Base-by-base conservation (phyloP, 768 basidiomycete genomes). In the Mycena albidolilacea region DNA sequence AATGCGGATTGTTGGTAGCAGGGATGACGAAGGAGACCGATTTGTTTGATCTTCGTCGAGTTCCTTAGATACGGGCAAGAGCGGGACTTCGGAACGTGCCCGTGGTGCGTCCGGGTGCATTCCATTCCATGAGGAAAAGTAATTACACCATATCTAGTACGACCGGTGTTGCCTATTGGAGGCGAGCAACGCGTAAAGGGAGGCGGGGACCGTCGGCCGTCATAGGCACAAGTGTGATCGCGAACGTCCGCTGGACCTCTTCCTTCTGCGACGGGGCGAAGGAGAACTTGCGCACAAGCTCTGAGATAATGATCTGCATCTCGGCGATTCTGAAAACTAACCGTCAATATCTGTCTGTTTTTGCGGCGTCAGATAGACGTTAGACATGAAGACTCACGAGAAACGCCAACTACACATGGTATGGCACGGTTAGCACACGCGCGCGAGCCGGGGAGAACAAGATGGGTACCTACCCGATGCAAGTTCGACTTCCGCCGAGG, bases 221-320 rank as follows among this genome's bases (percentile, higher is more conserved):
- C 73, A 74, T 74, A 21, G 73, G 73, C n/a, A 74, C 73, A 17
- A 74, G 69, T 11, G 73, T 74, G 59, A 74, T 74, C n/a, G 73
- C 73, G 41, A 74, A 70, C 2, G 73, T 74, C n/a, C 59, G 73
- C 23, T 61, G 63, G 15, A 74, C 39, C 17, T 17, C 67, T 5
- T 23, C 52, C 8, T 48, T 61, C 23, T 69, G 64, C 30, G 68
- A 59, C 3, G 70, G 68, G 8, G 64, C 55, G 38, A 74, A 70
- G 8, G 73, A 52, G 30, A 74, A 74, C 44, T 74, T 74, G 59
- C 73, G 69, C 52, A 74, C 69, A 10, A 74, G 64, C 54, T 74
- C 73, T 2, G 69, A 70, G 8, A 74, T 44, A 43, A 74, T 74
- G 23, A 70, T 74, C 65, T 74, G 73, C 69, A 74, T 70, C 65